These are phyloP conservation scores for Kwoniella shivajii DNA, from an alignment of 1,284 basidiomycete genomes.

Conservation along the genomic window DNA sequence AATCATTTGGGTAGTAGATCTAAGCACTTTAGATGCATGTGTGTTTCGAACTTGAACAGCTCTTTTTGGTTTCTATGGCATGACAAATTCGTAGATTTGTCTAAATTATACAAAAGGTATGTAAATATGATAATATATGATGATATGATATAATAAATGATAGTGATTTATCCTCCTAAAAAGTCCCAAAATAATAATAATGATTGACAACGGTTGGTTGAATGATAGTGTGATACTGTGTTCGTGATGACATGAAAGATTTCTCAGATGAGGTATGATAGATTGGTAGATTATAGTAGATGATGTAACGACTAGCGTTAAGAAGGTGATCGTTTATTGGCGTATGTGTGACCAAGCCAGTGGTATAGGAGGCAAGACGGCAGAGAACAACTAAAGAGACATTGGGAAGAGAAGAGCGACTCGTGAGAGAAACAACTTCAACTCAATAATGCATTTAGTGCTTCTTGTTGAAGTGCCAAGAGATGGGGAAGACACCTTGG, in stretches of 20 bases:
- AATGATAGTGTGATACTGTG: background rate
- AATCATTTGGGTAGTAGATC: too few relatives aligned
- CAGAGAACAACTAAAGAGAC: background rate
- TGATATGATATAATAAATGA: background rate
- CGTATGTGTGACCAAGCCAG: background rate
- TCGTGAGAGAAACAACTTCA: too few relatives aligned
- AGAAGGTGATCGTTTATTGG: constrained; percentile 1
- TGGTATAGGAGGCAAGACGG: background rate
- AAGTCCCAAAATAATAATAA: constrained; percentile 11
- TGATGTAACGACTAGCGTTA: constrained; percentile 2
- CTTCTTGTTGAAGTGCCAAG: constrained; percentile 22
- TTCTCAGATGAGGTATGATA: background rate
- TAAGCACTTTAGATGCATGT: constrained; percentile 6
- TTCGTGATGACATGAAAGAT: constrained; percentile 3
- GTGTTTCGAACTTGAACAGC: constrained; percentile 6
- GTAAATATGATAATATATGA: constrained; percentile 7
- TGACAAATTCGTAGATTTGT: constrained; percentile 1
- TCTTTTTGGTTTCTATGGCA: constrained; percentile 6
- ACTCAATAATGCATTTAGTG: constrained; percentile 4
- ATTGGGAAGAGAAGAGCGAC: too few relatives aligned
- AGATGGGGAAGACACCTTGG: constrained; percentile 50
- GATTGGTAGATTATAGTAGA: background rate
- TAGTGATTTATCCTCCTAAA: constrained; percentile 2
- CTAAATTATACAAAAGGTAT: constrained; percentile 14
- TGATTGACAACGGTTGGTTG: constrained; percentile 12